Base-by-base conservation (phyloP, 2,329 filamentous ascomycete genomes). In the Penicillium sp. region DNA sequence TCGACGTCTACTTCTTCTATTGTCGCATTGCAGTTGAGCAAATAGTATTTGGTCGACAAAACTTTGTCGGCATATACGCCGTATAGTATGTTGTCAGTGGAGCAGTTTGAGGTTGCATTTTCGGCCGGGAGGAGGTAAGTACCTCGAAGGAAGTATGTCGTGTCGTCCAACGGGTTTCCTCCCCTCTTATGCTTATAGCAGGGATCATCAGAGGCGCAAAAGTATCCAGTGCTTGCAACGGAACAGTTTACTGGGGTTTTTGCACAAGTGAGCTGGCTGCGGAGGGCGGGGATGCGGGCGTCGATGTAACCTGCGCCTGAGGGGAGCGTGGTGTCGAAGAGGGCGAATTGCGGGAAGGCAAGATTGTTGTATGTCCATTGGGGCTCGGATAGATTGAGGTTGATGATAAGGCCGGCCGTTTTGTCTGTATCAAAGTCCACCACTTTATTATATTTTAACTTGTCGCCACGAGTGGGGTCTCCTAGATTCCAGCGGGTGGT, bases 351-450 rank as follows among this genome's bases (percentile, higher is more conserved):
- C 1, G 65, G 63, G 51, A 73, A 67, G 2, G 63, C 69, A 2
- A 74, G 62, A 15, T 71, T 66, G 17, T 66, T 59, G 35, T 70
- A 69, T 3, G 70, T 72, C 71, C 71, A 73, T 41, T 67, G 58
- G 0, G 71, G 70, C 37, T 72, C 68, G 5, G 69, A 61, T n/a
- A 73, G 40, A 43, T 69, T 65, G 3, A 67, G 45, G 19, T 69
- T 66, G 13, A 70, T 61, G 6, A 73, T 64, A 4, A 73, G 41
- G 7, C 25, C 56, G 17, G 37, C 23, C 13, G 25, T 45, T 21
- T 43, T 40, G 43, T 49, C 35, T 37, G 35, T 37, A n/a, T 37
- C n/a, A 17, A 37, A 37, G 35, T 37, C 35, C 15, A 37, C 35
- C 3, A 9, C 35, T 4, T 37, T n/a, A 9, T 3, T 37, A 37